These are phyloP conservation scores for Solanum appendiculatum DNA, from an alignment of 257 asterid species.

Conservation along the genomic window DNA sequence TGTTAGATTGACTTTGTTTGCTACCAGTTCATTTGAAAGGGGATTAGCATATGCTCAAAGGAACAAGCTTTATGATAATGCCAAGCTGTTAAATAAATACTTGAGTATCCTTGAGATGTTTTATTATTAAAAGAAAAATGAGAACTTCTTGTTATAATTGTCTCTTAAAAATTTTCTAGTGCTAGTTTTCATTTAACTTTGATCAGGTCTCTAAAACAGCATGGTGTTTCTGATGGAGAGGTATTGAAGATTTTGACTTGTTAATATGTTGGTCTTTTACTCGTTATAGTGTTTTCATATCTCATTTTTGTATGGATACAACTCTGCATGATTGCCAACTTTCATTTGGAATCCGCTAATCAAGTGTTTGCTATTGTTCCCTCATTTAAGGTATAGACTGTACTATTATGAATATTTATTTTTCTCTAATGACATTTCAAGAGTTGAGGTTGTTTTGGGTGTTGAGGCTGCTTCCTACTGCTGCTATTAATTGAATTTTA, in stretches of 20 bases:
- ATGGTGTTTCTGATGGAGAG: constrained; percentile 71
- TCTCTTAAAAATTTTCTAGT: neutral
- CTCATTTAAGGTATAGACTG: neutral
- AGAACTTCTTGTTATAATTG: neutral
- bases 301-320: neutral
- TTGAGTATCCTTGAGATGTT: constrained; percentile 57
- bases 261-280: neutral
- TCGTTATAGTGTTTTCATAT: neutral
- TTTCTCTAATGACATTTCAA: neutral
- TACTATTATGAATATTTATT: too few species aligned
- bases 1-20: neutral
- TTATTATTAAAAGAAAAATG: neutral
- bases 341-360: neutral
- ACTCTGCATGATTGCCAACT: neutral
- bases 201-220: constrained; percentile 50
- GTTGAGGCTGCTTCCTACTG: neutral
- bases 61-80: constrained; percentile 28
- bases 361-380: neutral
- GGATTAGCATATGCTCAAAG: neutral
- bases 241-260: constrained; percentile 20
- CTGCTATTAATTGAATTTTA: neutral
- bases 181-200: constrained; percentile 34
- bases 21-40: neutral
- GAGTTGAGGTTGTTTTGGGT: neutral
- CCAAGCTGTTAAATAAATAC: constrained; percentile 48